Conservation (phyloP, 2,329 filamentous ascomycete species). For the Exophiala bonariae region DNA sequence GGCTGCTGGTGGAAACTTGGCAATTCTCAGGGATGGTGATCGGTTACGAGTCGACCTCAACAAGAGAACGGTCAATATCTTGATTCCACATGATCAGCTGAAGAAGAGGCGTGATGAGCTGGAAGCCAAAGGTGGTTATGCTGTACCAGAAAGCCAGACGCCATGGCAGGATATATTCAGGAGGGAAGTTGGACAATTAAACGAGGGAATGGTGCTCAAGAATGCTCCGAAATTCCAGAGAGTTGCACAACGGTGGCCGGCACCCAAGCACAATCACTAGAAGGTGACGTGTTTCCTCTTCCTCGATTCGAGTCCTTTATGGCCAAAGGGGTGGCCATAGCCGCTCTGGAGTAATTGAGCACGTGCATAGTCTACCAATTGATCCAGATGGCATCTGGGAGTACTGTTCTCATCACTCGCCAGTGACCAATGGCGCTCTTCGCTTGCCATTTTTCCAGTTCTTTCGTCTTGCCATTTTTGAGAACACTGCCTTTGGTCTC, state of each 20-base stretch:
- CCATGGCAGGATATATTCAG: conserved; percentile 55
- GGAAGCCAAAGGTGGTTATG: conserved; percentile 40
- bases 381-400: conserved; percentile 81
- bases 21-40: conserved; percentile 52
- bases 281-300: background rate
- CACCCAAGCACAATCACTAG: conserved; percentile 48
- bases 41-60: conserved; percentile 51
- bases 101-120: conserved; percentile 39
- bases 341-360: background rate
- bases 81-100: conserved; percentile 46
- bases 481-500: conserved; percentile 55
- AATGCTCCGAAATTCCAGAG: conserved; percentile 49
- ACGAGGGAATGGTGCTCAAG: conserved; percentile 49
- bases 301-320: too few relatives aligned
- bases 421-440: conserved; percentile 82
- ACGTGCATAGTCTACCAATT: conserved; percentile 62
- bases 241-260: conserved; percentile 44
- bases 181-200: conserved; percentile 46
- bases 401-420: conserved; percentile 82
- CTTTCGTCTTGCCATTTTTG: conserved; percentile 62
- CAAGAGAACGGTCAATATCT: conserved; percentile 50
- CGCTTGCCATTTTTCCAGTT: conserved; percentile 70
- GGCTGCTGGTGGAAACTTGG: conserved; percentile 55
- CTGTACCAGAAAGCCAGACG: conserved; percentile 44
- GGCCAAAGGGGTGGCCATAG: too few relatives aligned